phyloP scores from a whole-genome alignment of 805 yeast genomes.

The Wickerhamomyces sydowiorum region DNA sequence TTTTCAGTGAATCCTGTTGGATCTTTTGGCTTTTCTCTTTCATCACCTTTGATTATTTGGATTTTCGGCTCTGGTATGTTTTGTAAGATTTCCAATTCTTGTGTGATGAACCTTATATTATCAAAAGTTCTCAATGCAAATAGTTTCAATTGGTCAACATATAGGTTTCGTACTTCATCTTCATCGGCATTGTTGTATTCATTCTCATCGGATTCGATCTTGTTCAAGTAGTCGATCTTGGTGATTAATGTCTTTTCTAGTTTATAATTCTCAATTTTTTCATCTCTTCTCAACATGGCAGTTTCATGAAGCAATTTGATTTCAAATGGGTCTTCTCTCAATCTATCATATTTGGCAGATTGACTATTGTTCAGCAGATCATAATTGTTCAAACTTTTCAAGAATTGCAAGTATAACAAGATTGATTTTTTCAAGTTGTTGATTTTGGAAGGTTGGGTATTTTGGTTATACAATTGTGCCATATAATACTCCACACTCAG shows the following conservation, averaged over 20 bases:
- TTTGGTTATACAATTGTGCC: conserved; percentile 32
- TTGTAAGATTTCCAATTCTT: conserved; percentile 63
- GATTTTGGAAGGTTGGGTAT: conserved; percentile 22
- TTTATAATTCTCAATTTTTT: conserved; percentile 66
- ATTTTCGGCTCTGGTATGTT: conserved; percentile 33
- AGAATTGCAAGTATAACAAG: conserved; percentile 37
- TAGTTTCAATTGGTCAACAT: conserved; percentile 48
- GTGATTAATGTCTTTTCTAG: conserved; percentile 47
- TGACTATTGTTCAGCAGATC: conserved; percentile 36
- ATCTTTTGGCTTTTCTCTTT: conserved; percentile 18
- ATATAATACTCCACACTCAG: conserved; percentile 54
- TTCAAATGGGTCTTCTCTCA: conserved; percentile 27
- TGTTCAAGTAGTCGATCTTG: conserved; percentile 36
- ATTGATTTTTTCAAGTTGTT: conserved; percentile 37
- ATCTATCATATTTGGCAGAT: conserved; percentile 29
- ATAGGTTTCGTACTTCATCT: conserved; percentile 51
- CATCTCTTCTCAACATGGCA: conserved; percentile 43
- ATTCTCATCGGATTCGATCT: conserved; percentile 26
- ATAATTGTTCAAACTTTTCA: conserved; percentile 40
- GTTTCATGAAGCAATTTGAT: conserved; percentile 32
- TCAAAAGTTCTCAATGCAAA: conserved; percentile 49
- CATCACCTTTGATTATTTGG: conserved; percentile 13
- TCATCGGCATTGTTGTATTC: conserved; percentile 46
- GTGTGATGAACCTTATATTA: conserved; percentile 48
- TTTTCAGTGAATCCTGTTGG: conserved; percentile 56